Percentiles rank a stretch among this genome's conserved stretches.
phyloP scores from a whole-genome alignment of 2,329 filamentous ascomycete genomes.

The Furcasterigmium sp. region DNA sequence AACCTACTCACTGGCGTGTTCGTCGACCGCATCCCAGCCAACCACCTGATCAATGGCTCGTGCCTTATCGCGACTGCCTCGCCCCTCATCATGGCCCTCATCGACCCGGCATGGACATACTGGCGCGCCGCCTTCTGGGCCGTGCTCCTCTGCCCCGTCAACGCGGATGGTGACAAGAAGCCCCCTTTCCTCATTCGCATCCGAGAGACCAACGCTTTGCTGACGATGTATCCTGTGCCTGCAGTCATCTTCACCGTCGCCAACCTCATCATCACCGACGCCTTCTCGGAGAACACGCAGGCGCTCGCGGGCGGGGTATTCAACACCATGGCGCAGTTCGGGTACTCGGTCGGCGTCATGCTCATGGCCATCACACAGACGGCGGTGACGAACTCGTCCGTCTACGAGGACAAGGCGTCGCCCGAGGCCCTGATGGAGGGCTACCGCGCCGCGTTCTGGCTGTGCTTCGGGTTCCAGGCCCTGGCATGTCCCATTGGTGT shows the following conservation, averaged over 20 bases:
- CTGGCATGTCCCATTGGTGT: conserved; percentile 26
- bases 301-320: conserved; percentile 56
- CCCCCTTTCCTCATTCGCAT: background rate
- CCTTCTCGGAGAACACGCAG: conserved; percentile 48
- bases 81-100: conserved; percentile 42
- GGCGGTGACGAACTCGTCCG: conserved; percentile 33
- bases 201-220: background rate
- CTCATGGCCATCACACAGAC: conserved; percentile 42
- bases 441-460: conserved; percentile 50
- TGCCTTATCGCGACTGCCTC: conserved; percentile 30
- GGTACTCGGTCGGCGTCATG: conserved; percentile 45
- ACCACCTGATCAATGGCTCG: conserved; percentile 21
- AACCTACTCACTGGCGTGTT: conserved; percentile 29
- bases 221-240: background rate
- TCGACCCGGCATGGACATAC: conserved; percentile 35
- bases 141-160: conserved; percentile 24
- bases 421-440: conserved; percentile 38
- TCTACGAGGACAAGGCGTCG: conserved; percentile 12
- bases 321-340: conserved; percentile 53
- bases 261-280: conserved; percentile 47
- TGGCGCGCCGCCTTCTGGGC: conserved; percentile 34
- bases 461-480: conserved; percentile 36
- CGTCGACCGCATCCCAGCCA: conserved; percentile 24
- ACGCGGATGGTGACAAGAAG: conserved; percentile 16
- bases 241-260: conserved; percentile 49